A percentile compares a stretch with the other conserved stretches of the same genome.
Evolutionary conservation across 306 rosid species (phyloP).

Genomic region (Corylus heterophylla): DNA sequence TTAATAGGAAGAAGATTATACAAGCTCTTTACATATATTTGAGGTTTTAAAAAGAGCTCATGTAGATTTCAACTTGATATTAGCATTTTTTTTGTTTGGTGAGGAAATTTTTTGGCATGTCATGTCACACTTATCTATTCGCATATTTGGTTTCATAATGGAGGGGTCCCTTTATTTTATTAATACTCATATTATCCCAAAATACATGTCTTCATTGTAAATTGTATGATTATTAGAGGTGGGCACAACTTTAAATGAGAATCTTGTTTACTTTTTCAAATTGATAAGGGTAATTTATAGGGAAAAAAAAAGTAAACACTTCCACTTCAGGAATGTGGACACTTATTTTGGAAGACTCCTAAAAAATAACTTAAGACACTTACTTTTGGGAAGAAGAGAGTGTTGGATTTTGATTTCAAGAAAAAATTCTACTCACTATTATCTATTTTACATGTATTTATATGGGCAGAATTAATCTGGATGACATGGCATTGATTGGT

Average conservation of each 20-base stretch:
- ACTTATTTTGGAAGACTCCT: too few relatives aligned
- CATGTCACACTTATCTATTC: background rate
- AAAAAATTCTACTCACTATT: background rate
- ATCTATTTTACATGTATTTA: background rate
- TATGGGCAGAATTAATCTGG: background rate
- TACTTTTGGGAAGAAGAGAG: too few relatives aligned
- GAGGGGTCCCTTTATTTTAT: background rate
- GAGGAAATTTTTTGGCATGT: background rate
- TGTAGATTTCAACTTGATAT: too few relatives aligned
- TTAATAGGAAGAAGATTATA: too few relatives aligned
- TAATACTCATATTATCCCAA: background rate
- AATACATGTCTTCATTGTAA: background rate
- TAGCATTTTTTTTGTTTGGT: background rate
- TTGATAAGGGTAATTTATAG: too few relatives aligned
- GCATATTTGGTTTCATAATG: background rate
- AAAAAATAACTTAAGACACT: too few relatives aligned
- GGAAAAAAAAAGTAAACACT: too few relatives aligned
- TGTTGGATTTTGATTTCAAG: background rate
- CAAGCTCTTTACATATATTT: too few relatives aligned
- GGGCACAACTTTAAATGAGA: background rate
- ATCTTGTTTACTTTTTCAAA: too few relatives aligned
- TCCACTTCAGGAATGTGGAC: too few relatives aligned
- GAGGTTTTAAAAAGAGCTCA: too few relatives aligned
- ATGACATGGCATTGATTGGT: background rate
- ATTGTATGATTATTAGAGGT: background rate